Evolutionary conservation across 257 asterid species (phyloP), one percentile per base, ranked within the genome.

Genomic region (Ocimum tenuiflorum): DNA sequence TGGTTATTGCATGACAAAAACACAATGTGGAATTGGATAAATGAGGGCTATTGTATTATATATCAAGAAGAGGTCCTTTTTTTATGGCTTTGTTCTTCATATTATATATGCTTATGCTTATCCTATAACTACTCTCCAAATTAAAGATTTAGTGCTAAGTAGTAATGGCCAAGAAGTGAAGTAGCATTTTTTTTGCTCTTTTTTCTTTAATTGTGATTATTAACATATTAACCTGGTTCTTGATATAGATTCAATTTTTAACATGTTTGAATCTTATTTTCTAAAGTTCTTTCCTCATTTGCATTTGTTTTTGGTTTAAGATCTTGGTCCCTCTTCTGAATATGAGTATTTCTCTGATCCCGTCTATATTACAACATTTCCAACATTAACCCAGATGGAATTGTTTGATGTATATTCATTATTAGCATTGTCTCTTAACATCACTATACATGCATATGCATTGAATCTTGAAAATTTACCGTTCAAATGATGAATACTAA

Each of bases 11-110:
- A 22, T 63, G 17, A 31, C 29, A n/a, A 18, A 41, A 36, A 7
- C 19, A 58, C 46, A 35, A 9, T 65, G 15, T 64, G 46, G 38
- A 54, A 55, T 43, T 73, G 29, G 60, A 41, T 59, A 48, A 54
- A 19, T 66, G 13, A 65, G 55, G 54, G 41, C n/a, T 70, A 31
- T 33, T 14, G 17, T 57, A 9, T 35, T 15, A 56, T 24, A 62
- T 8, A 8, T 51, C 42, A 43, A 46, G 18, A 24, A 46, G 17
- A 33, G 1, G 7, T 23, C 48, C 18, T 39, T 50, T 13, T 6
- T 7, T 38, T 18, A 18, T 60, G 36, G 45, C 20, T 7, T 27
- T 45, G 35, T 46, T 18, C 24, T 64, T 20, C 48, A 42, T 47
- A 13, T 7, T 52, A 2, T 0, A 31, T 27, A 27, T 31, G 36